phyloP scores from a whole-genome alignment of 805 yeast genomes.

The Isabelozyma heimii region DNA sequence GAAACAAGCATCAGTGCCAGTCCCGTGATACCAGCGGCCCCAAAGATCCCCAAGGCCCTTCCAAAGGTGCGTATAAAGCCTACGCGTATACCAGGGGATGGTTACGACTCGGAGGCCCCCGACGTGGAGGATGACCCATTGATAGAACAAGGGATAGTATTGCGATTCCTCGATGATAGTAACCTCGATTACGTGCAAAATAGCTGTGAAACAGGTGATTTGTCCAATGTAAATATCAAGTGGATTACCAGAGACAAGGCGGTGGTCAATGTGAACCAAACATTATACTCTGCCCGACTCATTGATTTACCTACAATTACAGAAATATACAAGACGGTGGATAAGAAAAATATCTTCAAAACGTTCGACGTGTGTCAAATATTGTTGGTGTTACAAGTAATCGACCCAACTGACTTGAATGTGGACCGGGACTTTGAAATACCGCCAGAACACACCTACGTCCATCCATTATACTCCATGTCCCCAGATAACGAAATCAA shows the following conservation, averaged over 20 bases:
- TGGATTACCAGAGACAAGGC: conserved; percentile 86
- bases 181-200: conserved; percentile 71
- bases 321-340: conserved; percentile 86
- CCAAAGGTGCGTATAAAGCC: conserved; percentile 56
- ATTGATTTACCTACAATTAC: conserved; percentile 87
- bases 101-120: conserved; percentile 95
- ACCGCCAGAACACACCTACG: conserved; percentile 29
- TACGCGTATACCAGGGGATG: conserved; percentile 82
- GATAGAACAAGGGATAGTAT: conserved; percentile 78
- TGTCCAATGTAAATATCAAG: conserved; percentile 66
- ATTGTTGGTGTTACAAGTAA: conserved; percentile 63
- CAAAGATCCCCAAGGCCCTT: conserved; percentile 14
- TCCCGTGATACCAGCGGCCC: conserved; percentile 1
- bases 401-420: conserved; percentile 37
- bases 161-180: conserved; percentile 69
- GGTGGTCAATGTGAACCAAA: conserved; percentile 63
- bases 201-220: conserved; percentile 76
- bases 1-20: neutral
- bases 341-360: conserved; percentile 83
- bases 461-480: conserved; percentile 39
- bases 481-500: conserved; percentile 34
- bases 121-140: conserved; percentile 94
- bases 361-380: conserved; percentile 85
- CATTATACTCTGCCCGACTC: conserved; percentile 75
- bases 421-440: conserved; percentile 48